phyloP scores from a whole-genome alignment of 2,329 filamentous ascomycete genomes.

The Fusarium oxysporum region DNA sequence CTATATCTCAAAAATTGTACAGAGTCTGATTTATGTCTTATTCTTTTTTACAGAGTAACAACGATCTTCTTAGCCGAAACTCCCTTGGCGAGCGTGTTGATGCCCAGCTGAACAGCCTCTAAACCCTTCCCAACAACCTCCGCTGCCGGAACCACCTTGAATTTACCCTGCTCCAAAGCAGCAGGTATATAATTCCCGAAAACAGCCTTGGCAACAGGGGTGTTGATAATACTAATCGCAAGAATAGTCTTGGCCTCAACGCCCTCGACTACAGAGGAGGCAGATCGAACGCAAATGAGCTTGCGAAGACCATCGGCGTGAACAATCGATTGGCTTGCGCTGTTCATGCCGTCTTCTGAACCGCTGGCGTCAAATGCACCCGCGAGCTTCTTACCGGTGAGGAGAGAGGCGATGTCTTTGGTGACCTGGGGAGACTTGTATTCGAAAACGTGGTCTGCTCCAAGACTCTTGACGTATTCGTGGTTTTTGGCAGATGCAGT shows the following conservation, averaged over 20 bases:
- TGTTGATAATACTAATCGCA: slow-evolving; percentile 16
- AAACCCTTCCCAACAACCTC: slow-evolving; percentile 26
- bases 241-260: slow-evolving; percentile 13
- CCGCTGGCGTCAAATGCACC: slow-evolving; percentile 27
- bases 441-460: slow-evolving; percentile 58
- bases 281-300: slow-evolving; percentile 17
- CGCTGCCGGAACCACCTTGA: slow-evolving; percentile 23
- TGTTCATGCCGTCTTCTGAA: slow-evolving; percentile 8
- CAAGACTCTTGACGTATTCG: slow-evolving; percentile 56
- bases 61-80: slow-evolving; percentile 36
- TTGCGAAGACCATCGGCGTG: slow-evolving; percentile 23
- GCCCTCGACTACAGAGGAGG: not conserved
- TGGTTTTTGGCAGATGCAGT: slow-evolving; percentile 58
- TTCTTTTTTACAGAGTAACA: not conserved
- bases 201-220: slow-evolving; percentile 24
- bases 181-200: slow-evolving; percentile 25
- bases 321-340: slow-evolving; percentile 3
- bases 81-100: slow-evolving; percentile 18
- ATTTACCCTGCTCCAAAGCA: slow-evolving; percentile 19
- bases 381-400: slow-evolving; percentile 1
- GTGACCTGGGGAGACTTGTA: slow-evolving; percentile 50
- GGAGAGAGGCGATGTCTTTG: slow-evolving; percentile 24
- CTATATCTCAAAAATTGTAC: too few relatives aligned
- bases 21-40: too few relatives aligned
- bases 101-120: slow-evolving; percentile 13